Base-by-base conservation (phyloP, 148 eudicot genomes). In the Fagopyrum homotropicum region DNA sequence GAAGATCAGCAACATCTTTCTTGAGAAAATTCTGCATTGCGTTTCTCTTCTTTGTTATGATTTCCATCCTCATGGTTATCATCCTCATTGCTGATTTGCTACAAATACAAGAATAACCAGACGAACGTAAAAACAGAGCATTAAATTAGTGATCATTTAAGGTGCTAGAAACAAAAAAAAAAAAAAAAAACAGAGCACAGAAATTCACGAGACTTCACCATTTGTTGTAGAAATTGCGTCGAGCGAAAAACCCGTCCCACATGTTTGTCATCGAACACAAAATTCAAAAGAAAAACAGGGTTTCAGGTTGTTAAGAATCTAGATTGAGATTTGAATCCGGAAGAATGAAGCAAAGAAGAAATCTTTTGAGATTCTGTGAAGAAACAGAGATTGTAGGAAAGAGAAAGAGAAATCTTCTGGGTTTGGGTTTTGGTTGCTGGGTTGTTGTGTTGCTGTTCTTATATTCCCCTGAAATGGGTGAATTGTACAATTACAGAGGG, bases 21-120 rank as follows among this genome's bases (percentile, higher is more conserved):
- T 82, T 92, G 81, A 90, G 72, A 75, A 80, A 89, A 81, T 81
- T 92, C 90, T 84, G 87, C 91, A 83, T 90, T 77, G 98, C 91
- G 76, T 76, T 85, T 48, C 98, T 85, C 83, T 87, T 90, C 87
- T 84, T 89, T 80, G 73, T 83, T 69, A 92, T 85, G 80, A 78
- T 82, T 45, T 90, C 94, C 35, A 87, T 72, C 63, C 99, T 79
- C 2, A 80, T 77, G 75, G 73, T 83, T 29, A 85, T 85, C 66
- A 85, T 72, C 88, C 74, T 89, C 47, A 87, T 10, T n/a, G 80
- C 76, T 22, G 97, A 74, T 82, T 96, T 96, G 90, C 99, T 92
- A 75, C 11, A 15, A 29, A 61, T 22, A 69, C 3, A 73, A 55
- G 43, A 44, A 7, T 16, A 43, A 1, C 9, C 30, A 57, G 64